Evolutionary conservation across 139 green algal species (phyloP).

Genomic region (Chlorella sp.): DNA sequence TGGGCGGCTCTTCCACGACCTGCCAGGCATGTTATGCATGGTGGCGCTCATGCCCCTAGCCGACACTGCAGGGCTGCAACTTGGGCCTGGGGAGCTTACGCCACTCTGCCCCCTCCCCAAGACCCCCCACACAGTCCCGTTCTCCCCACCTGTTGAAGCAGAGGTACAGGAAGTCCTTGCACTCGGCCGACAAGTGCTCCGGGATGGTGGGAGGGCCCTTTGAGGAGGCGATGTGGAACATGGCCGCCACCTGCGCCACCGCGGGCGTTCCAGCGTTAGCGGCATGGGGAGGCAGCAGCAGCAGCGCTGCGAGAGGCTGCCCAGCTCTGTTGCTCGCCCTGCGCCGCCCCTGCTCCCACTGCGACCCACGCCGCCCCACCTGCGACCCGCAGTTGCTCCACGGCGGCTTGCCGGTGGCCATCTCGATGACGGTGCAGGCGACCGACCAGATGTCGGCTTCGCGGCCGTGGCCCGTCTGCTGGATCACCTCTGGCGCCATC

Average conservation of each 20-base stretch:
- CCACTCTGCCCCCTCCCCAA: background rate
- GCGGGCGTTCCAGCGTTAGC: too few relatives aligned
- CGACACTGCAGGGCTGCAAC: too few relatives aligned
- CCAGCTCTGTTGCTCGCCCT: too few relatives aligned
- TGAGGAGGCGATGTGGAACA: conserved; percentile 91
- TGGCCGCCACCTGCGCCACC: conserved; percentile 63
- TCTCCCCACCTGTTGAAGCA: conserved; percentile 89
- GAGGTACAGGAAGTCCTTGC: conserved; percentile 88
- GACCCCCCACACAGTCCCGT: background rate
- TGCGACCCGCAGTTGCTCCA: conserved; percentile 68
- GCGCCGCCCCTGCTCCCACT: too few relatives aligned
- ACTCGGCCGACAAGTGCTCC: conserved; percentile 76
- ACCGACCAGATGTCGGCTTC: conserved; percentile 96
- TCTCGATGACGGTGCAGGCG: conserved; percentile 96
- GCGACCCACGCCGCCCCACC: too few relatives aligned
- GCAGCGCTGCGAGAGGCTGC: too few relatives aligned
- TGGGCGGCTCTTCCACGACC: conserved; percentile 64
- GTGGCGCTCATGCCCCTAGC: background rate
- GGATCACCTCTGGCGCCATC: conserved; percentile 99
- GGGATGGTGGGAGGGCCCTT: conserved; percentile 79
- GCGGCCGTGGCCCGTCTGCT: conserved; percentile 70
- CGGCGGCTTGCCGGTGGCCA: conserved; percentile 90
- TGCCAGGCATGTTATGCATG: background rate
- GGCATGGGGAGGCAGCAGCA: too few relatives aligned
- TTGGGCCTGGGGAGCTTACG: too few relatives aligned